Evolutionary conservation across 371 early-diverging fungal genomes (phyloP), one percentile per base, ranked within the genome.

Genomic region (Lichtheimia corymbifera): DNA sequence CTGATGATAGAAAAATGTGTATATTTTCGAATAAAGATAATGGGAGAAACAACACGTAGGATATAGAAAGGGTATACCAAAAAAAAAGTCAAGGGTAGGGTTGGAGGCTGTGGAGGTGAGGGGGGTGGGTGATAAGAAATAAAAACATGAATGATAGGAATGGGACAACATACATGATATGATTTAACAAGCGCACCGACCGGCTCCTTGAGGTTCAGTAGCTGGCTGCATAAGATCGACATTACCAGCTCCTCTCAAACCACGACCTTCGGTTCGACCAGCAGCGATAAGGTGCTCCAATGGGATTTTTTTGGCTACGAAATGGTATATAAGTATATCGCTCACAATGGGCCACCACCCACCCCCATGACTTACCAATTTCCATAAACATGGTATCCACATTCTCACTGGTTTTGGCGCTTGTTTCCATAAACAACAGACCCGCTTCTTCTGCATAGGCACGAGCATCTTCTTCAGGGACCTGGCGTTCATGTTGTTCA

Each of bases 361-460:
- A n/a, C n/a, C n/a, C 14, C 14, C 5, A 28, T 15, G 11, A 24
- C 35, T 64, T 68, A 73, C 79, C 79, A 54, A 78, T 79, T 30
- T 70, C 76, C 28, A 64, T 66, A 74, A 97, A 96, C 55, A 95
- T 85, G 45, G 90, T 88, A 64, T 81, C 78, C 6, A 97, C 92
- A 53, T 85, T 86, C 22, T 87, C 85, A 12, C 93, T 95, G 14
- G 85, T 85, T 77, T 92, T 93, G 47, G 97, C 97, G 27, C 90
- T 90, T 2, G 97, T 93, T 76, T 96, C 97, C 64, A 88, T 85
- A 76, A 93, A 96, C 63, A 96, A 64, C 50, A 95, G 77, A 2
- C 89, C 87, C 22, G 82, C 74, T 66, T 94, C 91, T 18, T 83
- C 79, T 18, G 96, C 95, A 67, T 94, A 96, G 6, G 90, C 88